phyloP scores from a whole-genome alignment of 2,329 filamentous ascomycete genomes.

The Pleomassaria siparia region DNA sequence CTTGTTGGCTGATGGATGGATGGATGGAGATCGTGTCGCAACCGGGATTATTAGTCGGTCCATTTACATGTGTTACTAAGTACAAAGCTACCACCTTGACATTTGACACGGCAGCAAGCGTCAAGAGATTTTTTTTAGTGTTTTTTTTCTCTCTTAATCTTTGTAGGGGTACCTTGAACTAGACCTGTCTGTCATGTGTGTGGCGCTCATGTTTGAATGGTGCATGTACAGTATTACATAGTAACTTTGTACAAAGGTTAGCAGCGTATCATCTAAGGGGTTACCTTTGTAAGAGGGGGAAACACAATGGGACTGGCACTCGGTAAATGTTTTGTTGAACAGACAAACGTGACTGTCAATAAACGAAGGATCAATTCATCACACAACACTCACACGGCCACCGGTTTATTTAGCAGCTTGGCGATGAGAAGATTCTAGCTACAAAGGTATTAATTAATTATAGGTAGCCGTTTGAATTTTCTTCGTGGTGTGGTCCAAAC shows the following conservation, averaged over 20 bases:
- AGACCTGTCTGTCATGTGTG: too few relatives aligned
- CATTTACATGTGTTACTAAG: too few relatives aligned
- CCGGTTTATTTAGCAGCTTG: background rate
- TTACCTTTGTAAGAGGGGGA: too few relatives aligned
- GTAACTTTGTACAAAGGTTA: too few relatives aligned
- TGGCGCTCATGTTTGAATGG: too few relatives aligned
- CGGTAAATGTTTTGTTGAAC: background rate
- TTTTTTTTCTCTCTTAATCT: background rate
- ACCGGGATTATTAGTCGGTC: slow-evolving; percentile 1
- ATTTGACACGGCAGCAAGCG: background rate
- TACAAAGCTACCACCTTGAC: too few relatives aligned
- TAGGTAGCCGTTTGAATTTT: slow-evolving; percentile 1
- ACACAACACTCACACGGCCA: background rate
- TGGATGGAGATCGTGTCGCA: background rate
- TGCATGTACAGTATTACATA: too few relatives aligned
- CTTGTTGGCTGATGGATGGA: slow-evolving; percentile 21
- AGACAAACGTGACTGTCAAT: background rate
- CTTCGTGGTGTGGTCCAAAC: background rate
- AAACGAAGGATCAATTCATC: background rate
- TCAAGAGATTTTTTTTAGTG: background rate
- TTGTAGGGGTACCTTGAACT: too few relatives aligned
- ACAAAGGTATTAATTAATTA: too few relatives aligned
- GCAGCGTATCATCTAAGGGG: too few relatives aligned
- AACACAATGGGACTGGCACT: too few relatives aligned
- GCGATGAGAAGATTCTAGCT: background rate